Evolutionary conservation across 306 rosid genomes (phyloP).

Genomic region (Cucurbita moschata): DNA sequence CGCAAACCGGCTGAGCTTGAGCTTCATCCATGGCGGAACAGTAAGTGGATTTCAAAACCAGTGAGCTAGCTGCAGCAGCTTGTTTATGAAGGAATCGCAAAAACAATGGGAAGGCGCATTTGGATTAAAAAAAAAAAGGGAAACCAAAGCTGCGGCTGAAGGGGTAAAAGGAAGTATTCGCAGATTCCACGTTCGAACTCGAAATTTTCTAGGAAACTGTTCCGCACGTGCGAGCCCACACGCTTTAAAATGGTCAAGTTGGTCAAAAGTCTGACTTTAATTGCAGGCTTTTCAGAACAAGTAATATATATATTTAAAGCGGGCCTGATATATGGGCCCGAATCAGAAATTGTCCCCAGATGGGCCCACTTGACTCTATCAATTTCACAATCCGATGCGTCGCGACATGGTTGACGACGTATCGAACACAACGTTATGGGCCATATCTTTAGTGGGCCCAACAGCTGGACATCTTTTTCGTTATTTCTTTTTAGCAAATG

Average conservation of each 20-base stretch:
- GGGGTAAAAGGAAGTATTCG: neutral
- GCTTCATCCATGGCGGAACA: slow-evolving; percentile 27
- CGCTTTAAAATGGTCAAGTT: neutral
- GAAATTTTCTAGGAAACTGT: neutral
- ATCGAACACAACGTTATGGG: neutral
- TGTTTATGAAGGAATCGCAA: neutral
- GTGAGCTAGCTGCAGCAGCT: neutral
- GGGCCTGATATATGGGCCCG: neutral
- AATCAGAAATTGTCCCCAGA: neutral
- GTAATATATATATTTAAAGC: neutral
- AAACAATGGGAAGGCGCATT: neutral
- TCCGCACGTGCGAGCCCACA: neutral
- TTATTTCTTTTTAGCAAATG: neutral
- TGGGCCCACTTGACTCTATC: neutral
- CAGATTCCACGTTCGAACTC: neutral
- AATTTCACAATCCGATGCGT: neutral
- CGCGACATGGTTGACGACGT: neutral
- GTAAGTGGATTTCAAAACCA: neutral
- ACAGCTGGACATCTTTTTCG: neutral
- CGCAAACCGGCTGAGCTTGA: slow-evolving; percentile 38
- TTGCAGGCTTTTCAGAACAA: neutral
- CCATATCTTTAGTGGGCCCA: neutral
- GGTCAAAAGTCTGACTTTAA: neutral
- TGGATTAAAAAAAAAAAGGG: neutral
- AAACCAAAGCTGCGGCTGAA: neutral